phyloP scores from a whole-genome alignment of 371 early-diverging fungal species.

The Sporodiniella umbellata region DNA sequence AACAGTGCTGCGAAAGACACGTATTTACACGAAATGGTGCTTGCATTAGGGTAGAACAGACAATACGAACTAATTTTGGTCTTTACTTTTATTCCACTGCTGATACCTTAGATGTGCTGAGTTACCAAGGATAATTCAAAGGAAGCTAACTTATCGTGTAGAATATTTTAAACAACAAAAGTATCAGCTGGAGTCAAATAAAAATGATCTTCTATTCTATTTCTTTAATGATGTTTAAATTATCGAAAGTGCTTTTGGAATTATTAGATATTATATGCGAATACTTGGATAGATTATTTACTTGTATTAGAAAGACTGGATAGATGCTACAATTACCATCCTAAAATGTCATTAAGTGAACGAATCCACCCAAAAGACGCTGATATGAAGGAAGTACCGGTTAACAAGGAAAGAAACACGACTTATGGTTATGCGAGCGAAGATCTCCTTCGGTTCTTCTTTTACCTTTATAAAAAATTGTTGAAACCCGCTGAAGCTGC shows the following conservation, averaged over 20 bases:
- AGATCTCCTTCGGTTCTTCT: too few relatives aligned
- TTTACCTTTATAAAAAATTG: too few relatives aligned
- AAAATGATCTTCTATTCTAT: conserved; percentile 2
- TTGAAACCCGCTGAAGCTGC: background rate
- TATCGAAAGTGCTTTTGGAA: conserved; percentile 21
- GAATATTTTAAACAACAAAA: background rate
- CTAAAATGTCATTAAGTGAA: too few relatives aligned
- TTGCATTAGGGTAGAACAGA: too few relatives aligned
- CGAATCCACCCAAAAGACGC: conserved; percentile 9
- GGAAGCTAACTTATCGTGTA: background rate
- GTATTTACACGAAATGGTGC: too few relatives aligned
- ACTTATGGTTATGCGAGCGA: background rate
- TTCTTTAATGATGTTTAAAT: conserved; percentile 6
- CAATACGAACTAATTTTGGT: too few relatives aligned
- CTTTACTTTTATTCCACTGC: too few relatives aligned
- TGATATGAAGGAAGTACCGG: conserved; percentile 5
- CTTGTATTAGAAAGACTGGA: too few relatives aligned
- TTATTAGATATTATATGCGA: conserved; percentile 8
- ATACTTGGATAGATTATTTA: too few relatives aligned
- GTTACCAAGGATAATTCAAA: background rate
- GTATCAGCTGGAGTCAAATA: conserved; percentile 1
- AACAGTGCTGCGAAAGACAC: background rate
- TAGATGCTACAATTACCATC: too few relatives aligned
- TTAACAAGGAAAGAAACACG: conserved; percentile 4
- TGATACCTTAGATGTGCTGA: background rate